These are phyloP conservation scores for Globisporangium uncinulatum DNA, from an alignment of 352 stramenopile species.

Conservation along the genomic window DNA sequence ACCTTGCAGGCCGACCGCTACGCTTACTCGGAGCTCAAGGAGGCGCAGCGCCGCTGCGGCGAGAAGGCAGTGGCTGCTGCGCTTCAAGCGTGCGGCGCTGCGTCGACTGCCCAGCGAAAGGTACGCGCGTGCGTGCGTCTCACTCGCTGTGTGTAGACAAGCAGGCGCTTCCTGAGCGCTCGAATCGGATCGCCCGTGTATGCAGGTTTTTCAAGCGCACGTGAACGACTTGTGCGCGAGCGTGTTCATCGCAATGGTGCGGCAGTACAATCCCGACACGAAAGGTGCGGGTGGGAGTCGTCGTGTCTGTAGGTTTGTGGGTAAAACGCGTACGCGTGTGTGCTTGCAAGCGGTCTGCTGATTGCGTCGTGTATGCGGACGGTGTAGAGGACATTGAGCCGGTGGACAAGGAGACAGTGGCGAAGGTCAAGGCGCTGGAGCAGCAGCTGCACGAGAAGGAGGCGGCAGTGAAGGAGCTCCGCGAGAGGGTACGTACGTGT, in stretches of 20 bases:
- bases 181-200: neutral
- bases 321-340: neutral
- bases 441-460: conserved; percentile 51
- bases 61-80: conserved; percentile 47
- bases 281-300: conserved; percentile 26
- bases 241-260: conserved; percentile 54
- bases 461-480: conserved; percentile 42
- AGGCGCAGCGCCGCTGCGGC: conserved; percentile 57
- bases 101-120: conserved; percentile 55
- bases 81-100: conserved; percentile 39
- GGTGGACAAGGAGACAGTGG: conserved; percentile 36
- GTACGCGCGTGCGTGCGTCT: neutral
- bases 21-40: conserved; percentile 73
- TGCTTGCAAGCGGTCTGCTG: neutral
- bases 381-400: conserved; percentile 52
- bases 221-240: conserved; percentile 71
- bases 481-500: conserved; percentile 27
- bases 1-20: conserved; percentile 32
- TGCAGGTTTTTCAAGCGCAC: conserved; percentile 61
- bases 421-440: conserved; percentile 45
- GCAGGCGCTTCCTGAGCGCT: neutral
- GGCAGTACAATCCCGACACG: conserved; percentile 64
- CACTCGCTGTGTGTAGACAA: neutral
- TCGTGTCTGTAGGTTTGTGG: neutral
- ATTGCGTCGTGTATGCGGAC: neutral